These are phyloP conservation scores for Coemansia sp. DNA, from an alignment of 192 early-diverging fungal genomes.

Conservation along the genomic window DNA sequence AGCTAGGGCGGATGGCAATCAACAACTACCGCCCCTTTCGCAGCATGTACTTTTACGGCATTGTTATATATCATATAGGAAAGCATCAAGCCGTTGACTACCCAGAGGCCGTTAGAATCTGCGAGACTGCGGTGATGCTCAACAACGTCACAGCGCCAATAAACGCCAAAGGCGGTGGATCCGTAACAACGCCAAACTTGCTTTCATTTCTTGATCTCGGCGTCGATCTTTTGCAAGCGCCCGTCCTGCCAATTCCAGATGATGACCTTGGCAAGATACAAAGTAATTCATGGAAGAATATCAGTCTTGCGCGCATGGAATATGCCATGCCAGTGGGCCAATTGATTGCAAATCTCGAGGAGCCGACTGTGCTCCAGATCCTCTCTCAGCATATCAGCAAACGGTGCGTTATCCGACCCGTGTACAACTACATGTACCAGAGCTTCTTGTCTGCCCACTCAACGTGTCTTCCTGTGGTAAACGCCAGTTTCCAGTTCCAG, in stretches of 20 bases:
- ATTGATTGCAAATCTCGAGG: conserved; percentile 23
- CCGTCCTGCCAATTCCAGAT: conserved; percentile 14
- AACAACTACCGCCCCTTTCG: conserved; percentile 39
- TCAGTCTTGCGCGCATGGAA: conserved; percentile 16
- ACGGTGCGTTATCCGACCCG: conserved; percentile 38
- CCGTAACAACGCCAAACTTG: conserved; percentile 17
- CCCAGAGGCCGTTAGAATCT: conserved; percentile 16
- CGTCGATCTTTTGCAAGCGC: conserved; percentile 8
- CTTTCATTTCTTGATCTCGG: conserved; percentile 27
- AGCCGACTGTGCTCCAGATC: conserved; percentile 13
- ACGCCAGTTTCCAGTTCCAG: conserved; percentile 36
- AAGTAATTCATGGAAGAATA: conserved; percentile 10
- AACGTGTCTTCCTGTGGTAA: conserved; percentile 17
- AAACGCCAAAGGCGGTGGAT: neutral
- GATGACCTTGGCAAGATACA: neutral
- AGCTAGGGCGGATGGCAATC: conserved; percentile 35
- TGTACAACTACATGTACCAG: conserved; percentile 35
- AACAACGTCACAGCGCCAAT: conserved; percentile 30
- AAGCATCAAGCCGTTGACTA: conserved; percentile 11
- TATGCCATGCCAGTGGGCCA: conserved; percentile 31
- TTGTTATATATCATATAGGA: conserved; percentile 29
- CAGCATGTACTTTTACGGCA: conserved; percentile 35
- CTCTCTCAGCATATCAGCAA: conserved; percentile 11
- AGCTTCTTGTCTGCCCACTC: conserved; percentile 5
- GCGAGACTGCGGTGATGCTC: conserved; percentile 37